Evolutionary conservation across 495 filamentous ascomycete genomes (phyloP), one percentile per base, ranked within the genome.

Genomic region (Annulohypoxylon moriforme): DNA sequence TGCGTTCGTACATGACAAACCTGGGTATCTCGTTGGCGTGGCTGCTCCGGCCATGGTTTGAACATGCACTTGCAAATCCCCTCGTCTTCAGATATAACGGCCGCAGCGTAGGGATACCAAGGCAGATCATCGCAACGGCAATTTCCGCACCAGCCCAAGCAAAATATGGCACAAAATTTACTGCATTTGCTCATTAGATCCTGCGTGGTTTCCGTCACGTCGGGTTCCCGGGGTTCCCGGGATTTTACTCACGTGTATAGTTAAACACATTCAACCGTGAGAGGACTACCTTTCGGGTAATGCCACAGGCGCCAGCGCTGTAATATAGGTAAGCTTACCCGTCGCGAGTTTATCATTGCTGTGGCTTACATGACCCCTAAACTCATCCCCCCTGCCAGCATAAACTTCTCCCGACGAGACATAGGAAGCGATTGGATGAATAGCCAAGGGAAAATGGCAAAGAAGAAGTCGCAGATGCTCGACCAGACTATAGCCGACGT

Each of bases 361-460:
- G 29, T 44, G 18, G 69, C 80, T 74, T 69, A 82, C 81, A 84
- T 75, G 18, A 83, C 73, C 18, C 81, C 81, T 0, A 83, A 68
- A 53, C 80, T 81, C 81, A 83, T 84, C 4, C 82, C 77, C 11
- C 78, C 72, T 4, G 79, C 78, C 13, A 84, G 56, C 57, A 82
- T 74, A 22, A 81, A 53, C 67, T 85, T 85, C 27, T 85, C 83
- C 18, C 74, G 62, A 25, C 65, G 73, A 13, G 78, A 76, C 79
- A 85, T 85, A 16, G 76, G 77, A 31, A 84, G 64, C 7, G 75
- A 76, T 64, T 71, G 75, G 33, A 82, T 84, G 38, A 85, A 80
- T 14, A 83, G 36, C 79, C 81, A 84, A 13, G 82, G 82, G n/a
- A 84, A 81, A 9, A 75, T 69, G 27, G 80, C 82, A 44, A 85